phyloP scores from a whole-genome alignment of 139 green algal species.

The Yamagishiella unicocca region DNA sequence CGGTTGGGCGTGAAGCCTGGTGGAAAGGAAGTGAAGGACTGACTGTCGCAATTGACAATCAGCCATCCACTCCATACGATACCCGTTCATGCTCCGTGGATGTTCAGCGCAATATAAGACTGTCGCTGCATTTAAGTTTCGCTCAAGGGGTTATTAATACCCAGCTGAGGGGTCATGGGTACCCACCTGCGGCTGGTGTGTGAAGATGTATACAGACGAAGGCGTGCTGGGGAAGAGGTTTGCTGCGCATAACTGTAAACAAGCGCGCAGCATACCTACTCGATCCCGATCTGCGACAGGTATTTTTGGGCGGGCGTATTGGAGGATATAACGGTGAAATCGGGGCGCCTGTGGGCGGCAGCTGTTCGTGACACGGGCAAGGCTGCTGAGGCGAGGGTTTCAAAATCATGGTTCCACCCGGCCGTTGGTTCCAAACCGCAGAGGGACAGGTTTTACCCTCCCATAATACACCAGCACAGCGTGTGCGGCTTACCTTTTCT shows the following conservation, averaged over 20 bases:
- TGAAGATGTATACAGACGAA: neutral
- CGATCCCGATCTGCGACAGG: neutral
- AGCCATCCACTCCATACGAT: too few relatives aligned
- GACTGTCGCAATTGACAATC: too few relatives aligned
- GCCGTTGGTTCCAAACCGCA: too few relatives aligned
- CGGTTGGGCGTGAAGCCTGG: too few relatives aligned
- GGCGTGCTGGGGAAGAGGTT: neutral
- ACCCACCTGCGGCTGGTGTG: neutral
- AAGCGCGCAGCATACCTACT: neutral
- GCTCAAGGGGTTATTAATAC: too few relatives aligned
- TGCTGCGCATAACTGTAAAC: neutral
- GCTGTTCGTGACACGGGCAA: neutral
- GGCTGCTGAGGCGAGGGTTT: neutral
- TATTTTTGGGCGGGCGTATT: neutral
- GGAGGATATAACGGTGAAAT: neutral
- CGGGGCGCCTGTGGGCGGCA: too few relatives aligned
- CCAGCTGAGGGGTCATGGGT: too few relatives aligned
- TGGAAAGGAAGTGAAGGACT: too few relatives aligned
- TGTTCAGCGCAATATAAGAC: too few relatives aligned
- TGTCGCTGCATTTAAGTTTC: too few relatives aligned
- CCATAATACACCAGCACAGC: neutral
- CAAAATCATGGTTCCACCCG: neutral
- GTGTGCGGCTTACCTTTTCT: neutral
- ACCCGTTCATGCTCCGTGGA: too few relatives aligned
- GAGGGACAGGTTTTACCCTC: too few relatives aligned